A percentile compares a stretch with the other conserved stretches of the same genome.
Evolutionary conservation across 768 basidiomycete genomes (phyloP).

Genomic region (Russula griseocarnosa): DNA sequence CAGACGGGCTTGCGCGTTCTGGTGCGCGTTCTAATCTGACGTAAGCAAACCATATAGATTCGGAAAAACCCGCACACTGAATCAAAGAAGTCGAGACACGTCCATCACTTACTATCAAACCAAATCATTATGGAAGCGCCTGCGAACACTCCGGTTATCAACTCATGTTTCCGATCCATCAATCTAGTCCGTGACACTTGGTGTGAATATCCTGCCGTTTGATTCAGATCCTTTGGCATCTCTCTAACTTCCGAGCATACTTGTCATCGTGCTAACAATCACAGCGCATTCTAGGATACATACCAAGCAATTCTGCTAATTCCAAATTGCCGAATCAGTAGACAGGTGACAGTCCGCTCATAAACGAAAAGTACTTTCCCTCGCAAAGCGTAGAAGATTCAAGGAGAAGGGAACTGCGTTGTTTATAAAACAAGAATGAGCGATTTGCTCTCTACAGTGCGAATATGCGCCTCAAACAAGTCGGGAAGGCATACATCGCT

Average conservation of each 20-base stretch:
- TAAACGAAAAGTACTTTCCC: background rate
- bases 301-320: background rate
- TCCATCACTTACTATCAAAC: no score
- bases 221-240: background rate
- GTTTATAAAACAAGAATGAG: background rate
- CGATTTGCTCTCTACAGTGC: background rate
- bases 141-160: background rate
- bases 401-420: background rate
- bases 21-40: conserved; percentile 20
- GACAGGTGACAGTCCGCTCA: background rate
- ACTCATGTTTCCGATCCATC: no score
- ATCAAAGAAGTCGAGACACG: background rate
- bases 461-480: background rate
- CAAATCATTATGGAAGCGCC: no score
- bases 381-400: background rate
- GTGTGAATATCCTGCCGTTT: background rate
- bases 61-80: background rate
- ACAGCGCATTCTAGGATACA: conserved; percentile 31
- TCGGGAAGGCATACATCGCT: background rate
- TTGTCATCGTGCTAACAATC: conserved; percentile 19
- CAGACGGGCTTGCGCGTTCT: no score
- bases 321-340: background rate
- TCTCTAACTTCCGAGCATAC: background rate
- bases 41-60: conserved; percentile 4
- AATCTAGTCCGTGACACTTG: background rate